Percentiles rank a stretch among this genome's conserved stretches.
Conservation (phyloP, 2,329 filamentous ascomycete genomes). For the Tolypocladium pustulatum region DNA sequence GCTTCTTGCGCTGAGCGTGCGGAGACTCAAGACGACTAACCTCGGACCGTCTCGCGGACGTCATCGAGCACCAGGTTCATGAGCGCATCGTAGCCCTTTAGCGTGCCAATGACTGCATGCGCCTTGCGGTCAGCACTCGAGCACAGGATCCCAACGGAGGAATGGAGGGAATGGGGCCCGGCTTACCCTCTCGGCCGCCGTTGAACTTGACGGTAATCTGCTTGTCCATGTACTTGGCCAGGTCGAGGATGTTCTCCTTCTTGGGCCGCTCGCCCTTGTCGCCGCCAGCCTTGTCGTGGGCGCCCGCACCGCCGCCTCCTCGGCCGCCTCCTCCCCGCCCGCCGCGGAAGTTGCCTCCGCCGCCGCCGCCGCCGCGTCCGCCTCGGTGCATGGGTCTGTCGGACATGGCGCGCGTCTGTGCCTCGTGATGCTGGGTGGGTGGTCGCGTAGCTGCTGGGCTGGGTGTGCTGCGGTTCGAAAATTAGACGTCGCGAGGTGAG, state of each 20-base stretch:
- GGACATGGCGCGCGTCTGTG: constrained; percentile 26
- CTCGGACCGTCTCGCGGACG: constrained; percentile 79
- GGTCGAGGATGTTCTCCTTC: constrained; percentile 96
- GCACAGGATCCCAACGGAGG: constrained; percentile 12
- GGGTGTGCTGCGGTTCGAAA: background rate
- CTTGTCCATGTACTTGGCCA: constrained; percentile 96
- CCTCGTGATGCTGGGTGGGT: background rate
- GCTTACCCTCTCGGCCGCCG: constrained; percentile 76
- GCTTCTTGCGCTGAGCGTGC: background rate
- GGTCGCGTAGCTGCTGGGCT: background rate
- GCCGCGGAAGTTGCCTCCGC: constrained; percentile 28
- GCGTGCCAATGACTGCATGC: constrained; percentile 40
- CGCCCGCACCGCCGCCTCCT: constrained; percentile 32
- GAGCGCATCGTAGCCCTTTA: constrained; percentile 93
- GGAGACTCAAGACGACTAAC: constrained; percentile 34
- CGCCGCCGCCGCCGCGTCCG: constrained; percentile 19
- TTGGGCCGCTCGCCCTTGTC: constrained; percentile 65
- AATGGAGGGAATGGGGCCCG: background rate
- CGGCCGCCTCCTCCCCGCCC: constrained; percentile 37
- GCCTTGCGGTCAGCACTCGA: background rate
- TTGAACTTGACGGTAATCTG: constrained; percentile 93
- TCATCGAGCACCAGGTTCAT: constrained; percentile 98
- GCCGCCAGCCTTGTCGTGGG: constrained; percentile 24
- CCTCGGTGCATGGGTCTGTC: constrained; percentile 38
- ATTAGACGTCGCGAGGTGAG: background rate